A percentile compares a stretch with the other conserved stretches of the same genome.
phyloP scores from a whole-genome alignment of 257 asterid genomes.

The Capsicum chinense region DNA sequence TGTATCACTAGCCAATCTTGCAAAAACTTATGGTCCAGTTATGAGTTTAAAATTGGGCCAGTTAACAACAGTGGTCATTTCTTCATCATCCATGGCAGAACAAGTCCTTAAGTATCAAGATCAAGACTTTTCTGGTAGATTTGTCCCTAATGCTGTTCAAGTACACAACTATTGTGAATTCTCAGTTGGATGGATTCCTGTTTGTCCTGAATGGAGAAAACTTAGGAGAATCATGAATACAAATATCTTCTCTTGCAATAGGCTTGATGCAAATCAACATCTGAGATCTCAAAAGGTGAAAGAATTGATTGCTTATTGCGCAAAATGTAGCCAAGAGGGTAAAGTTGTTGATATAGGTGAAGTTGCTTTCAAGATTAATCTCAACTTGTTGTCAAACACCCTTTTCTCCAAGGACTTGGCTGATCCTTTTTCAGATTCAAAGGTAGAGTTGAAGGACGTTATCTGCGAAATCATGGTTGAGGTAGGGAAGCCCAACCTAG shows the following conservation, averaged over 20 bases:
- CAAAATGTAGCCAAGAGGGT: slow-evolving; percentile 47
- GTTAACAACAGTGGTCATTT: slow-evolving; percentile 26
- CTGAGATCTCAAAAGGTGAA: slow-evolving; percentile 48
- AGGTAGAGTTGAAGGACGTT: slow-evolving; percentile 31
- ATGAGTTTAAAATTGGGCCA: slow-evolving; percentile 30
- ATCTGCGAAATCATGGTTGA: neutral
- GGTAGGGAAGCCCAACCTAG: neutral
- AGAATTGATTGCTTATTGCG: slow-evolving; percentile 60
- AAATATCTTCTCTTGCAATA: slow-evolving; percentile 44
- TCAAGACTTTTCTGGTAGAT: slow-evolving; percentile 26
- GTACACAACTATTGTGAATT: slow-evolving; percentile 32
- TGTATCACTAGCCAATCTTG: slow-evolving; percentile 27
- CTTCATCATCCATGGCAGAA: slow-evolving; percentile 30
- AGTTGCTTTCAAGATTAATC: slow-evolving; percentile 26
- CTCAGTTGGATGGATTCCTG: slow-evolving; percentile 35
- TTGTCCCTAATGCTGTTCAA: slow-evolving; percentile 30
- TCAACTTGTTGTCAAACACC: slow-evolving; percentile 59
- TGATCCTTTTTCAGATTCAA: slow-evolving; percentile 57
- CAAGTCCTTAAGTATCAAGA: slow-evolving; percentile 35
- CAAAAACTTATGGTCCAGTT: slow-evolving; percentile 38
- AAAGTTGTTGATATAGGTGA: slow-evolving; percentile 55
- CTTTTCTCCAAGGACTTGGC: slow-evolving; percentile 58
- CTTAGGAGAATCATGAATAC: slow-evolving; percentile 30
- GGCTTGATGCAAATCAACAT: slow-evolving; percentile 49
- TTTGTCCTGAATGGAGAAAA: slow-evolving; percentile 33